Conservation (phyloP, 140 eudicot species). For the Anethum foeniculum region DNA sequence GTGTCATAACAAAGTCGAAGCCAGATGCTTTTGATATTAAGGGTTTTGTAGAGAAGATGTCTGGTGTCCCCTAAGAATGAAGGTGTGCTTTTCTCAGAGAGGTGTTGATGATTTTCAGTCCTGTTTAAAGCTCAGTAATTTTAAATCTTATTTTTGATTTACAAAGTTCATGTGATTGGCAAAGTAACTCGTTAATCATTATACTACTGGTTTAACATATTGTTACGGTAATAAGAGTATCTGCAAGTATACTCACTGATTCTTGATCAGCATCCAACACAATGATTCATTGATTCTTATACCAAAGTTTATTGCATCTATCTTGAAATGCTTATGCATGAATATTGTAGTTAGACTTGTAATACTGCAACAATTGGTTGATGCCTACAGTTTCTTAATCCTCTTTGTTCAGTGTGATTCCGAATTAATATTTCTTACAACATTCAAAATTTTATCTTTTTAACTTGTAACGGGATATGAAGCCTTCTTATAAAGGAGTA, state of each 20-base stretch:
- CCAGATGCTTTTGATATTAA: conserved; percentile 50
- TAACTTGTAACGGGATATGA: too few relatives aligned
- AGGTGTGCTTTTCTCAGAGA: neutral
- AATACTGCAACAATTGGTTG: too few relatives aligned
- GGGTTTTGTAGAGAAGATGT: conserved; percentile 36
- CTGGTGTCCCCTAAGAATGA: conserved; percentile 5
- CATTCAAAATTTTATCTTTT: too few relatives aligned
- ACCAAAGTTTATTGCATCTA: neutral
- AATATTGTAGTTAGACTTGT: neutral
- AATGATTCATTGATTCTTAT: neutral
- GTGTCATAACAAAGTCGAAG: conserved; percentile 56
- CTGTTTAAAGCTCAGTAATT: neutral
- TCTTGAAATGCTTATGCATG: neutral
- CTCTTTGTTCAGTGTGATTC: neutral
- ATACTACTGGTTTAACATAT: neutral
- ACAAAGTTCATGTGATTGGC: neutral
- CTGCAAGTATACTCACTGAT: too few relatives aligned
- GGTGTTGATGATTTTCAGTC: neutral
- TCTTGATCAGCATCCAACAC: too few relatives aligned
- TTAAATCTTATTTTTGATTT: neutral
- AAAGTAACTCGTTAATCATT: neutral
- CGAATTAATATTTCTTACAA: too few relatives aligned
- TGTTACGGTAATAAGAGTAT: neutral
- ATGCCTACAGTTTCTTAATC: too few relatives aligned
- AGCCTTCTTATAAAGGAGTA: too few relatives aligned